A percentile compares a stretch with the other conserved stretches of the same genome.
Conservation (phyloP, 2,329 filamentous ascomycete species). For the Scolecobasidium constrictum region DNA sequence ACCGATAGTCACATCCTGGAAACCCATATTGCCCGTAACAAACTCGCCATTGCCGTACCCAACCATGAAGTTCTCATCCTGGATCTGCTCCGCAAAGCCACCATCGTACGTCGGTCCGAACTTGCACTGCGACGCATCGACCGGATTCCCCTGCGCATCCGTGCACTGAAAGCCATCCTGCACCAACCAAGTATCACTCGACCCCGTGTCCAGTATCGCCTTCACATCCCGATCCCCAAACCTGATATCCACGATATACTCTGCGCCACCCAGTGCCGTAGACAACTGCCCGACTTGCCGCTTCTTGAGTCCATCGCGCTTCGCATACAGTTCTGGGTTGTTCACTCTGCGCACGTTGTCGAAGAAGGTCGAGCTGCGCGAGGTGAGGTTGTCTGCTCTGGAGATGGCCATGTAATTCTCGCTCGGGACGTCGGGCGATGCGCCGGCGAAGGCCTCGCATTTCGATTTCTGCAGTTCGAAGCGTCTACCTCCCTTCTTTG, state of each 20-base stretch:
- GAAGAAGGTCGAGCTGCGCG: neutral
- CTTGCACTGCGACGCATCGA: slow-evolving; percentile 17
- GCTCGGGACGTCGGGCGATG: neutral
- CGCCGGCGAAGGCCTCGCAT: neutral
- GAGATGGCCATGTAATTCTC: neutral
- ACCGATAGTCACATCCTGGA: slow-evolving; percentile 32
- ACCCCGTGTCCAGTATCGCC: slow-evolving; percentile 36
- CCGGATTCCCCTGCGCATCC: slow-evolving; percentile 15
- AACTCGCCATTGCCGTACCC: slow-evolving; percentile 34
- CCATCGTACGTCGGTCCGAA: slow-evolving; percentile 21
- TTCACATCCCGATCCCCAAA: slow-evolving; percentile 16
- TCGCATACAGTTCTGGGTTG: neutral
- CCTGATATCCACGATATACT: slow-evolving; percentile 7
- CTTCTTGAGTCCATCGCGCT: neutral
- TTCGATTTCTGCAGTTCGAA: neutral
- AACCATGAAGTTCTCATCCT: slow-evolving; percentile 31
- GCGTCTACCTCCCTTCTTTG: neutral
- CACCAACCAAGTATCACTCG: slow-evolving; percentile 36
- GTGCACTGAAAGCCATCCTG: slow-evolving; percentile 24
- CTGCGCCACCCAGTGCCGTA: slow-evolving; percentile 1
- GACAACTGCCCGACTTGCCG: neutral
- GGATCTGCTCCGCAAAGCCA: slow-evolving; percentile 18
- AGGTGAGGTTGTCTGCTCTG: neutral
- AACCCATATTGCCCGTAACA: slow-evolving; percentile 28
- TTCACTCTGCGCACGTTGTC: neutral